Percentiles rank a stretch among this genome's conserved stretches.
Conservation (phyloP, 1,284 basidiomycete genomes). For the Ustilago hordei region DNA sequence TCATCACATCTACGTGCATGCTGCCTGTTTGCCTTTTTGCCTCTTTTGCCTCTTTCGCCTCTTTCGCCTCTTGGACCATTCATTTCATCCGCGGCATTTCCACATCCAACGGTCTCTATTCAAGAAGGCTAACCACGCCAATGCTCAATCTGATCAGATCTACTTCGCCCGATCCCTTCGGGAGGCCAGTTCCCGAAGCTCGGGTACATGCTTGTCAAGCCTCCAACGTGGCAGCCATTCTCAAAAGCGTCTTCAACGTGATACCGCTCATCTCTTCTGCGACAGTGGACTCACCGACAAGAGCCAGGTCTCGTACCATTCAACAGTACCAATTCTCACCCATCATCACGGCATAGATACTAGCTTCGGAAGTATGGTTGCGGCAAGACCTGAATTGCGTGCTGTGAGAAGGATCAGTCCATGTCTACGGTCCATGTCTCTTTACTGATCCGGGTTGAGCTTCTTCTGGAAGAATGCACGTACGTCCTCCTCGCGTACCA, state of each 20-base stretch:
- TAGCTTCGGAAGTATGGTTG: not conserved
- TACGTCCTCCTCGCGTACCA: conserved; percentile 68
- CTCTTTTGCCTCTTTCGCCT: too few species aligned
- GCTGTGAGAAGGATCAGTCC: not conserved
- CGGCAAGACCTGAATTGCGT: not conserved
- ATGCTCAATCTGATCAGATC: too few species aligned
- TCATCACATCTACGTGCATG: conserved; percentile 1
- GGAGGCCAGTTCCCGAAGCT: not conserved
- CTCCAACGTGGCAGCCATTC: not conserved
- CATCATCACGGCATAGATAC: not conserved
- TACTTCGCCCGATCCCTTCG: not conserved
- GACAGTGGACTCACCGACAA: not conserved
- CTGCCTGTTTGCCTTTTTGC: not conserved
- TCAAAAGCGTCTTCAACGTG: not conserved
- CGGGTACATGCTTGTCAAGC: not conserved
- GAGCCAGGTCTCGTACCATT: not conserved
- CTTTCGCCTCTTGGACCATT: not conserved
- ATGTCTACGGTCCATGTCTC: not conserved
- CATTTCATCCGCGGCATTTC: conserved; percentile 4
- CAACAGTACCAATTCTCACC: not conserved
- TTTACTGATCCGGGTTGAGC: conserved; percentile 33
- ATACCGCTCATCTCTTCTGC: not conserved
- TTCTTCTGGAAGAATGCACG: conserved; percentile 67
- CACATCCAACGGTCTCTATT: not conserved
- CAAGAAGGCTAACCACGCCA: too few species aligned